Evolutionary conservation across 352 stramenopile species (phyloP), one percentile per base, ranked within the genome.

Genomic region (Achlya hypogyna): DNA sequence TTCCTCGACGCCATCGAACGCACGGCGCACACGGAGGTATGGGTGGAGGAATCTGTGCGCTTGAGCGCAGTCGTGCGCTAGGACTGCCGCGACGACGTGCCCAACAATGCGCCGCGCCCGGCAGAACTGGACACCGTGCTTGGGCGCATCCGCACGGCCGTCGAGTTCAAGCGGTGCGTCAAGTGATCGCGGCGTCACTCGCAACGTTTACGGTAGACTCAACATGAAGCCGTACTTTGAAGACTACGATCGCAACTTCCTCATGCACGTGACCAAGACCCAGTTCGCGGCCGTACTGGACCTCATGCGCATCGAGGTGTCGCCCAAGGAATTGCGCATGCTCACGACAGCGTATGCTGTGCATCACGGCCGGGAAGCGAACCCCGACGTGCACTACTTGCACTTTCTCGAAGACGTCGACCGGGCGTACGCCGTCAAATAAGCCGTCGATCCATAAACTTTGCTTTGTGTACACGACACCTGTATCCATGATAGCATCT

Each of bases 171-270:
- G 22, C 40, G 60, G 60, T 67, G n/a, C 18, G 20, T 27, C 10
- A n/a, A 2, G 23, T 40, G 5, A 51, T 2, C 4, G 2, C 53
- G 22, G 6, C 18, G 12, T 22, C 2, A 3, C 14, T 56, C 25
- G 31, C n/a, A 12, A 38, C n/a, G 29, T 9, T 4, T 32, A 1
- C 9, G 22, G 5, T 64, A 67, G 60, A 34, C 51, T 92, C 22
- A 78, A 92, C 73, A 88, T 94, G 79, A 94, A 94, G 74, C 82
- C 85, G 27, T 92, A 91, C 71, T 92, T 91, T 70, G 81, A 92
- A 68, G 83, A 94, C 72, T 92, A 92, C 70, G 83, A 92, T 72
- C 81, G 86, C 71, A 94, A 85, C 71, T 79, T 75, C 35, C 72
- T 84, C 59, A 81, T 73, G 1, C 79, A 75, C 34, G 83, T 94